These are phyloP conservation scores for Cornus kousa DNA, from an alignment of 148 eudicot species.

Conservation along the genomic window DNA sequence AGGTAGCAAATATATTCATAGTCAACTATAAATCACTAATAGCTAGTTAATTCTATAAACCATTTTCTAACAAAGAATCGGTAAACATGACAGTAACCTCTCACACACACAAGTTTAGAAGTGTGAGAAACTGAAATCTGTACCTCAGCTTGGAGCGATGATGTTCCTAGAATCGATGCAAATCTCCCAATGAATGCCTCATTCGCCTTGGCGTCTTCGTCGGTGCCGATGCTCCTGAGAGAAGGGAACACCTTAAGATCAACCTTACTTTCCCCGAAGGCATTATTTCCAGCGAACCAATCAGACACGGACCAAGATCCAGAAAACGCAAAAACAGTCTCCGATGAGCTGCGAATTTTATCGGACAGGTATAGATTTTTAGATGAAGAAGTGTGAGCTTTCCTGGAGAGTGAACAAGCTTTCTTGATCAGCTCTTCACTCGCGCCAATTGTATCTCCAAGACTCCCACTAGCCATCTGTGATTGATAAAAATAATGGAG, in stretches of 20 bases:
- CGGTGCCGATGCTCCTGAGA: conserved; percentile 56
- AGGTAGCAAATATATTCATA: too few relatives aligned
- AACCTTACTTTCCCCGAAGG: conserved; percentile 61
- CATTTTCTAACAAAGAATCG: too few relatives aligned
- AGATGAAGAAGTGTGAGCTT: conserved; percentile 53
- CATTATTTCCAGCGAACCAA: conserved; percentile 41
- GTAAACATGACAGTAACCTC: too few relatives aligned
- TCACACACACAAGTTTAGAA: too few relatives aligned
- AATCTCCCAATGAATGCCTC: conserved; percentile 52
- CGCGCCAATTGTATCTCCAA: conserved; percentile 38
- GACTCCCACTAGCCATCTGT: conserved; percentile 23
- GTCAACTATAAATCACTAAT: too few relatives aligned
- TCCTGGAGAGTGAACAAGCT: conserved; percentile 52
- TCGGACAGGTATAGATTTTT: conserved; percentile 39
- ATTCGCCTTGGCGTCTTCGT: conserved; percentile 53
- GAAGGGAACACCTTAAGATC: conserved; percentile 55
- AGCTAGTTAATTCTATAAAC: too few relatives aligned
- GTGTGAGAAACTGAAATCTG: background rate
- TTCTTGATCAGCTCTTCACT: conserved; percentile 53
- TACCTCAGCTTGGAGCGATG: conserved; percentile 61
- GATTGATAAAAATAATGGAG: background rate
- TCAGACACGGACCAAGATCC: conserved; percentile 61
- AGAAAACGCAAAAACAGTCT: conserved; percentile 51
- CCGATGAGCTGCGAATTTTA: conserved; percentile 26
- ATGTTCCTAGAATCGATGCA: conserved; percentile 32